Evolutionary conservation across 805 yeast genomes (phyloP).

Genomic region (Metschnikowia matae): DNA sequence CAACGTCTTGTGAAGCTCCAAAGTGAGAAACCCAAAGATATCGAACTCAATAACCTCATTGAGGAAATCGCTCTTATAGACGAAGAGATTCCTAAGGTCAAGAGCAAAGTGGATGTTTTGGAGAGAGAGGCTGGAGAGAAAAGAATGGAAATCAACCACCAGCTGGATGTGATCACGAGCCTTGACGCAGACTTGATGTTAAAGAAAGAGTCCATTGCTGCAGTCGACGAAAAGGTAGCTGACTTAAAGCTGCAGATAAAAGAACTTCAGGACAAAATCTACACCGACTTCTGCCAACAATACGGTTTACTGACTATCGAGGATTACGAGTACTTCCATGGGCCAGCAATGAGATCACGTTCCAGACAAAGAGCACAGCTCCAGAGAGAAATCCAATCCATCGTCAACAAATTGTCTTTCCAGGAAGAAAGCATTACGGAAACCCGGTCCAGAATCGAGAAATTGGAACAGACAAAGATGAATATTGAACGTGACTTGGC

Average conservation of each 20-base stretch:
- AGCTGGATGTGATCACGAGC: constrained; percentile 19
- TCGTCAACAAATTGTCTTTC: constrained; percentile 59
- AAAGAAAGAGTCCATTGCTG: constrained; percentile 11
- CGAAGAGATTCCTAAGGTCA: constrained; percentile 40
- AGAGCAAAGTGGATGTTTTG: constrained; percentile 41
- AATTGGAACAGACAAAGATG: constrained; percentile 26
- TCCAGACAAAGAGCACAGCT: constrained; percentile 60
- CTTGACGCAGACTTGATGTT: constrained; percentile 9
- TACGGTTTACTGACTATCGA: constrained; percentile 53
- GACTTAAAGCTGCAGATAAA: constrained; percentile 16
- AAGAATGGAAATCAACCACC: constrained; percentile 40
- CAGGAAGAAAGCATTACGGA: constrained; percentile 58
- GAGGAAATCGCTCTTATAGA: constrained; percentile 48
- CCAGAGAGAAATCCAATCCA: constrained; percentile 54
- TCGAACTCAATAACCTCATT: constrained; percentile 52
- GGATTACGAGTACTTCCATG: constrained; percentile 70
- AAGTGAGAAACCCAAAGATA: constrained; percentile 49
- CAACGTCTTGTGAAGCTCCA: constrained; percentile 48
- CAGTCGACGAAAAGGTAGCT: constrained; percentile 18
- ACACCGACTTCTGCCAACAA: constrained; percentile 49
- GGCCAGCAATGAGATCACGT: constrained; percentile 50
- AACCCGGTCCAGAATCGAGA: constrained; percentile 43
- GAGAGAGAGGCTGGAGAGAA: constrained; percentile 45
- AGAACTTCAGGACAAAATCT: constrained; percentile 30
- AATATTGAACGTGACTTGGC: constrained; percentile 25